Base-by-base conservation (phyloP, 1,139 yeast genomes). In the Saccharomycopsis crataegensis region DNA sequence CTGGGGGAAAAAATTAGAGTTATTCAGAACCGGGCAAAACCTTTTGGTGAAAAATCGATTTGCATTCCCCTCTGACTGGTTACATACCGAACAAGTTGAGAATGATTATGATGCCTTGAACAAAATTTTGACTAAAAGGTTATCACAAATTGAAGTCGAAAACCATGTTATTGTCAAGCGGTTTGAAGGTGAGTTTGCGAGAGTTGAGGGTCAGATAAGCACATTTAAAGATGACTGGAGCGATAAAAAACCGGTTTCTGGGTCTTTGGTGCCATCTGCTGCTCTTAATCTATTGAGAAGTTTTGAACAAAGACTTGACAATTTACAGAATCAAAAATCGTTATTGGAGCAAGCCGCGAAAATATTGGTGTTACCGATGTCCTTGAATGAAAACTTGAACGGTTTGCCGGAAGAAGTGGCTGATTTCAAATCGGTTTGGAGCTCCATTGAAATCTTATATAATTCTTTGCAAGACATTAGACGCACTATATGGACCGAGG, bases 361-460 rank as follows among this genome's bases (percentile, higher is more conserved):
- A 1, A 64, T 72, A 1, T 64, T 87, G 42, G 67, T 70, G 2
- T 57, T 82, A 0, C 71, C 77, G 0, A 61, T 73, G 4, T 59
- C 62, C 0, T 51, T 68, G 0, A 60, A 65, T 2, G 65, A 67
- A 2, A 69, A 68, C 8, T 64, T 76, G 0, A 46, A 68, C 2
- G 4, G 34, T 42, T 32, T 54, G 42, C 12, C 14, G 1, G 76
- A 73, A 11, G 96, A 88, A 59, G 68, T 87, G 1, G 59, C 66
- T 0, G 88, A 83, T 53, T 73, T 85, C 54, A 76, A 73, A 55
- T 64, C 75, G 0, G 89, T 86, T 0, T 89, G 96, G 96, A 64
- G 74, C 0, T 75, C 86, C 0, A 73, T 89, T 12, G 77, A 79
- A 52, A 67, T 75, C 0, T 67, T 86, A 1, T 78, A 83, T 79